Evolutionary conservation across 2,329 filamentous ascomycete species (phyloP).

Genomic region (Beauveria pseudobassiana): DNA sequence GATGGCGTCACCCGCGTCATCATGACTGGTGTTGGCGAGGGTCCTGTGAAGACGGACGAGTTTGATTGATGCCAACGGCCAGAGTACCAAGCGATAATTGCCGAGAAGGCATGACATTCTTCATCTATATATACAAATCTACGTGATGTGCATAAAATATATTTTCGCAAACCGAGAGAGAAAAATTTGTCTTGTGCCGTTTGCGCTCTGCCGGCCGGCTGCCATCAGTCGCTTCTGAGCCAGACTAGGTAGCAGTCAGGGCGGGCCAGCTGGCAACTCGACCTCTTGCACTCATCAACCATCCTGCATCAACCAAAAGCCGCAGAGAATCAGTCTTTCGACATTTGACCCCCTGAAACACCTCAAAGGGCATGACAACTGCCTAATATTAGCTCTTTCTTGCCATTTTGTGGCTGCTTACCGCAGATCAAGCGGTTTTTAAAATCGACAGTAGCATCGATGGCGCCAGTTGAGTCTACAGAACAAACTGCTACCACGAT

Average conservation of each 20-base stretch:
- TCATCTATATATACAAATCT: constrained; percentile 1
- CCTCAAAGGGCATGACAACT: background rate
- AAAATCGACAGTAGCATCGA: background rate
- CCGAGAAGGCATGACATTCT: background rate
- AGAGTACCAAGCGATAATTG: constrained; percentile 30
- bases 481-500: background rate
- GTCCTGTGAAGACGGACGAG: constrained; percentile 72
- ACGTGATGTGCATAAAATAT: constrained; percentile 1
- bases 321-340: background rate
- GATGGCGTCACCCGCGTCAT: constrained; percentile 85
- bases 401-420: background rate
- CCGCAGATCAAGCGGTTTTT: background rate
- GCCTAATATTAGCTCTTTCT: background rate
- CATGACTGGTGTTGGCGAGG: constrained; percentile 83
- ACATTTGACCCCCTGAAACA: background rate
- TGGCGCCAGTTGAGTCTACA: background rate
- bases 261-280: background rate
- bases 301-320: constrained; percentile 5
- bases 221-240: background rate
- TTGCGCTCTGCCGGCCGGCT: background rate
- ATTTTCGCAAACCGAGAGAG: background rate
- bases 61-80: constrained; percentile 65
- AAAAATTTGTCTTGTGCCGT: background rate
- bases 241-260: background rate
- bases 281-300: background rate